These are phyloP conservation scores for Prillingera fragicola DNA, from an alignment of 1,284 basidiomycete species.

Conservation along the genomic window DNA sequence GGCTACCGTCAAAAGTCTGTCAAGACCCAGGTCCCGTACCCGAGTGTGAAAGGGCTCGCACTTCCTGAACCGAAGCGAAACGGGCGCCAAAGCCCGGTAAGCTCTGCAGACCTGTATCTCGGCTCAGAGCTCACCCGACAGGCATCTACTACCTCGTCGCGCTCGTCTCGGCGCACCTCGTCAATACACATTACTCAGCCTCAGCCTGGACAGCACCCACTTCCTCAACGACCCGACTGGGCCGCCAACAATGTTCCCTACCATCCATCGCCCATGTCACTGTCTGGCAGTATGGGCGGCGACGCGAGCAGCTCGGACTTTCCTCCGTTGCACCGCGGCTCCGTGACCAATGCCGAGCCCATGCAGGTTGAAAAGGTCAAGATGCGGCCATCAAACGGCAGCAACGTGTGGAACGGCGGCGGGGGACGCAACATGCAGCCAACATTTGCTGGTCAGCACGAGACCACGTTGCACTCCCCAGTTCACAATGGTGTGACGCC, in stretches of 20 bases:
- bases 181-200: constrained; percentile 35
- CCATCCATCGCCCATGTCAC: constrained; percentile 34
- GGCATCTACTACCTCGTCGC: constrained; percentile 38
- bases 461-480: neutral
- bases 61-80: constrained; percentile 18
- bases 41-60: constrained; percentile 21
- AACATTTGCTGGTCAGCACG: neutral
- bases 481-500: neutral
- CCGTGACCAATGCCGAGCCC: constrained; percentile 34
- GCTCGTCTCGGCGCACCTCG: constrained; percentile 32
- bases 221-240: constrained; percentile 44
- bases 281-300: neutral
- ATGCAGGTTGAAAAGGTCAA: constrained; percentile 43
- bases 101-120: too few species aligned
- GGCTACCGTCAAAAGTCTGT: constrained; percentile 39
- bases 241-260: constrained; percentile 44
- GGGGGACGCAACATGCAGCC: constrained; percentile 11
- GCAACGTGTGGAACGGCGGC: constrained; percentile 34
- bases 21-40: constrained; percentile 23
- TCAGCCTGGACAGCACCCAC: constrained; percentile 34
- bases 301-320: constrained; percentile 31
- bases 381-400: constrained; percentile 16
- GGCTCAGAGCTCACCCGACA: too few species aligned
- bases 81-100: constrained; percentile 42
- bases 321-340: constrained; percentile 28